A percentile compares a stretch with the other conserved stretches of the same genome.
phyloP scores from a whole-genome alignment of 441 rosid genomes.

The Daphne laureola region DNA sequence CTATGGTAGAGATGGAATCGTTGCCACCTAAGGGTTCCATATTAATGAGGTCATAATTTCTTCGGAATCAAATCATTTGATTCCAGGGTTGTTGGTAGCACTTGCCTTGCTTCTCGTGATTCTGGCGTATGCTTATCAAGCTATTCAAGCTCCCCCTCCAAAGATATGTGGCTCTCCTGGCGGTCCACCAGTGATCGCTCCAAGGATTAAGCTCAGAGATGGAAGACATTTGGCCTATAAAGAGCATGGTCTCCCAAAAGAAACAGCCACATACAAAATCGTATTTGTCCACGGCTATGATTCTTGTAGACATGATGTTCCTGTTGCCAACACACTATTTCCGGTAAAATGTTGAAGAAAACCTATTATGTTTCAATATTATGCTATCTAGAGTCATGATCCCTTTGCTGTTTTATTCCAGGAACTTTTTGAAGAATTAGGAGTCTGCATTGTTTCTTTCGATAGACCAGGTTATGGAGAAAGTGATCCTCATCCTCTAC shows the following conservation, averaged over 20 bases:
- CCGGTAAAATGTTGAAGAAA: constrained; percentile 25
- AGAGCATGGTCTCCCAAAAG: constrained; percentile 49
- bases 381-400: neutral
- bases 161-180: too few relatives aligned
- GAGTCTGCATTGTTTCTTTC: constrained; percentile 47
- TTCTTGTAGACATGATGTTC: constrained; percentile 40
- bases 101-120: too few relatives aligned
- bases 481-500: constrained; percentile 52
- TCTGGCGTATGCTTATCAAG: too few relatives aligned
- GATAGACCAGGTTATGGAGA: constrained; percentile 73
- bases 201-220: too few relatives aligned
- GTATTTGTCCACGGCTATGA: constrained; percentile 42
- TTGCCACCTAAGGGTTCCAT: too few relatives aligned
- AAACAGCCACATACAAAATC: constrained; percentile 34
- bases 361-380: constrained; percentile 8
- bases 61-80: too few relatives aligned
- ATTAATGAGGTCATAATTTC: too few relatives aligned
- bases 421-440: constrained; percentile 39
- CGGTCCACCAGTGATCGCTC: too few relatives aligned
- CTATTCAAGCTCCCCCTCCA: too few relatives aligned
- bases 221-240: constrained; percentile 27
- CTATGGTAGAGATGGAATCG: too few relatives aligned
- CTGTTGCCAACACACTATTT: constrained; percentile 28
- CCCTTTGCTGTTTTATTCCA: constrained; percentile 17
- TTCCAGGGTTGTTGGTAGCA: too few relatives aligned